Evolutionary conservation across 345 rosid species (phyloP), one percentile per base, ranked within the genome.

Genomic region (Eucalyptus regnans): DNA sequence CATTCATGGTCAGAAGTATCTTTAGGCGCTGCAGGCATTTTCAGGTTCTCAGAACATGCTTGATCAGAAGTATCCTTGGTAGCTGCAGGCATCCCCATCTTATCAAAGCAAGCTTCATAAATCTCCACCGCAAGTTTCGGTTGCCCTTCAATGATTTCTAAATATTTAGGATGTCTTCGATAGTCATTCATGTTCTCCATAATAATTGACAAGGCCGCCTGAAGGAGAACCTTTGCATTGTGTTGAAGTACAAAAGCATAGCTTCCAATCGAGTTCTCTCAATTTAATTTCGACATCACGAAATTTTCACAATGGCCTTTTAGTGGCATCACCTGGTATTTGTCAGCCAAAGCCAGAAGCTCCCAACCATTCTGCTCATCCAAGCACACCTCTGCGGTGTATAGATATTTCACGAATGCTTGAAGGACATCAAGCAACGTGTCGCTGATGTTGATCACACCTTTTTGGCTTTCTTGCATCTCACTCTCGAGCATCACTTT

Each of bases 401-500:
- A 97, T 52, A 96, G 87, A 86, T 93, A 96, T 90, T 88, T 94
- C 33, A 97, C 92, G 23, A 97, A 96, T 22, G 94, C 86, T 9
- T 94, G 95, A 50, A 95, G 96, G 6, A 96, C 94, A 31, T 96
- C 94, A 12, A 93, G 92, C 16, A 95, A 93, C 6, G 91, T 94
- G 48, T 96, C 96, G 22, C 89, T 91, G 76, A 97, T 96, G 92
- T 93, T 96, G 91, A 96, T 94, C 17, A 94, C 94, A 43, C 97
- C 97, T 33, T 97, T 96, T 25, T 91, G 92, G 89, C 96, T 96
- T 87, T 97, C 98, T 89, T 93, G 92, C 99, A 96, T 97, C 91
- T 96, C 98, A 68, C 95, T 96, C 90, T 95, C 97, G 17, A 96
- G 93, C 98, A 97, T 96, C 43, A 97, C 99, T 92, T 93, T 95